Conservation (phyloP, 768 basidiomycete genomes). For the Mycena vitilis region DNA sequence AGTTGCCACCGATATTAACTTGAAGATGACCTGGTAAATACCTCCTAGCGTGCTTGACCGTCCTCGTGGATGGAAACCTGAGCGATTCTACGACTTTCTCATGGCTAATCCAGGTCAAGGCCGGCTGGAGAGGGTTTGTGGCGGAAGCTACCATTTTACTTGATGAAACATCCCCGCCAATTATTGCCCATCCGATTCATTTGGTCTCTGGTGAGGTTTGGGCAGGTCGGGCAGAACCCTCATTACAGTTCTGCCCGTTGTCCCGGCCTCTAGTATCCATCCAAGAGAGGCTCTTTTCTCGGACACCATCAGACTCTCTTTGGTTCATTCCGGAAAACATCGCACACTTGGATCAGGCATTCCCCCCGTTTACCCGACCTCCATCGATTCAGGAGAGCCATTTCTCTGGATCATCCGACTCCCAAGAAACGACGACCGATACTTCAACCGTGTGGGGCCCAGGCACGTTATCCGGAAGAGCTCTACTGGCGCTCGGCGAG, state of each 20-base stretch:
- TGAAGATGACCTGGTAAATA: too few relatives aligned
- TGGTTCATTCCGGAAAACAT: too few relatives aligned
- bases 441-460: slow-evolving; percentile 37
- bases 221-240: background rate
- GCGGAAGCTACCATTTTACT: slow-evolving; percentile 13
- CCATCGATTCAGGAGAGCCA: too few relatives aligned
- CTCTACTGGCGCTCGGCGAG: slow-evolving; percentile 37
- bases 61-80: background rate
- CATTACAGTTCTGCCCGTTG: too few relatives aligned
- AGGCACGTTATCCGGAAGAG: slow-evolving; percentile 37
- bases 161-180: background rate
- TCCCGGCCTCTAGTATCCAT: too few relatives aligned
- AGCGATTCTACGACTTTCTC: slow-evolving; percentile 12
- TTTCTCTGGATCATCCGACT: background rate
- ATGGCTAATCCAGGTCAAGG: slow-evolving; percentile 14
- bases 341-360: too few relatives aligned
- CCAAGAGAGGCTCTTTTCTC: too few relatives aligned
- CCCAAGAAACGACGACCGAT: slow-evolving; percentile 13
- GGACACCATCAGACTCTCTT: too few relatives aligned
- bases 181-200: background rate
- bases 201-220: background rate
- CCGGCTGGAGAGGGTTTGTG: slow-evolving; percentile 9
- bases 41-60: background rate
- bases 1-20: background rate
- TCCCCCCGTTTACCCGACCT: too few relatives aligned